These are phyloP conservation scores for Acer yangbiense DNA, from an alignment of 345 rosid genomes.

Conservation along the genomic window DNA sequence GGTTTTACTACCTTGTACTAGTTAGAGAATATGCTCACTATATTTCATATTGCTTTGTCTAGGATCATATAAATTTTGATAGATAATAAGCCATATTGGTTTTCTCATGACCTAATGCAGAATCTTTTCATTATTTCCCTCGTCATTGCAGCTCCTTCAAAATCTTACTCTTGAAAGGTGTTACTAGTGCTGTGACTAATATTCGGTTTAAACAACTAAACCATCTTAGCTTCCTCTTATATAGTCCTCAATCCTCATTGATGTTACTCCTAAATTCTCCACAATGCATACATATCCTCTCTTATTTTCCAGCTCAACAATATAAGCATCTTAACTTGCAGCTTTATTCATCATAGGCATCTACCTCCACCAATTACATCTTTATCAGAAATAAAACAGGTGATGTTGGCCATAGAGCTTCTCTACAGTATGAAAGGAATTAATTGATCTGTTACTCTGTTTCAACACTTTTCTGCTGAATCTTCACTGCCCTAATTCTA, in stretches of 20 bases:
- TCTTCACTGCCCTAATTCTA: background rate
- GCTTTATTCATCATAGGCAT: background rate
- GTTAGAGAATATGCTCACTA: background rate
- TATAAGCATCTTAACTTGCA: background rate
- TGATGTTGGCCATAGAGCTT: background rate
- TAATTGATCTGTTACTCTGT: background rate
- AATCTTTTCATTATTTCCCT: background rate
- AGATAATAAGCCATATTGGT: background rate
- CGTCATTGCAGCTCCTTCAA: conserved; percentile 6
- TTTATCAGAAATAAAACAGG: background rate
- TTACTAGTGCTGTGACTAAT: background rate
- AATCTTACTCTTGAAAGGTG: background rate
- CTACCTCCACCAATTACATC: background rate
- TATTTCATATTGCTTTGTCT: background rate
- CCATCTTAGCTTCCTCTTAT: background rate
- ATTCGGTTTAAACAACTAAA: background rate
- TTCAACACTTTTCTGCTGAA: background rate
- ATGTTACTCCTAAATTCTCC: background rate
- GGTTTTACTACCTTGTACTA: conserved; percentile 3
- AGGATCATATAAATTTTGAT: background rate
- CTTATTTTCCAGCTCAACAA: background rate
- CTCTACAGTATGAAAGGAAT: background rate
- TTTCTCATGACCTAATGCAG: background rate
- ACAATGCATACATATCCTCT: background rate
- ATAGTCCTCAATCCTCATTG: background rate